These are phyloP conservation scores for Xerocomellus chrysenteron DNA, from an alignment of 768 basidiomycete genomes.

Conservation along the genomic window DNA sequence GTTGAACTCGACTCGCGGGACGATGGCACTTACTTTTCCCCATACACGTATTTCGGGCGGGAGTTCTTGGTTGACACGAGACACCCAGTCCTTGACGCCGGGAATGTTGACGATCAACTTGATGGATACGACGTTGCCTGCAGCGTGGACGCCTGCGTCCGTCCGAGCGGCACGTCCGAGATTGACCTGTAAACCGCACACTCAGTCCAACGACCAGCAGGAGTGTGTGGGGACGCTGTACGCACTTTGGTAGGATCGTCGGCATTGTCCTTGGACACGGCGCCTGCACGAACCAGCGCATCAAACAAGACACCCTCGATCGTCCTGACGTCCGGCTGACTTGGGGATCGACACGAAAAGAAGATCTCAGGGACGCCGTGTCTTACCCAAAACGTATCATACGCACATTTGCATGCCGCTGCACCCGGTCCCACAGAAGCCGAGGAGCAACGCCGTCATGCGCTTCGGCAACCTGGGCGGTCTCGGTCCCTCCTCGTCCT, in stretches of 20 bases:
- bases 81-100: slow-evolving; percentile 65
- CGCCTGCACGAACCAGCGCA: slow-evolving; percentile 85
- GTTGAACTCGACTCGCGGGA: not conserved
- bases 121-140: slow-evolving; percentile 88
- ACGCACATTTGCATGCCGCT: slow-evolving; percentile 96
- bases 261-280: slow-evolving; percentile 93
- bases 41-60: slow-evolving; percentile 92
- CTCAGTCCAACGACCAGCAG: not conserved
- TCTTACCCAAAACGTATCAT: not conserved
- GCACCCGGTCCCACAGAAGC: slow-evolving; percentile 90
- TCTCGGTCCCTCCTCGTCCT: slow-evolving; percentile 32
- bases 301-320: slow-evolving; percentile 90
- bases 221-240: not conserved
- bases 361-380: not conserved
- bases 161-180: slow-evolving; percentile 91
- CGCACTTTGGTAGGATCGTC: slow-evolving; percentile 83
- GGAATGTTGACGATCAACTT: slow-evolving; percentile 84
- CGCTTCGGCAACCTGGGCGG: slow-evolving; percentile 73
- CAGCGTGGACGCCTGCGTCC: slow-evolving; percentile 96
- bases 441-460: slow-evolving; percentile 80
- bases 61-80: slow-evolving; percentile 80
- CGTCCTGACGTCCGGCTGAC: slow-evolving; percentile 71
- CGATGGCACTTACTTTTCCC: slow-evolving; percentile 62
- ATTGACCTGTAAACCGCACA: slow-evolving; percentile 53
- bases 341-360: slow-evolving; percentile 23